Conservation (phyloP, 2,329 filamentous ascomycete species). For the Penicillium sp. region DNA sequence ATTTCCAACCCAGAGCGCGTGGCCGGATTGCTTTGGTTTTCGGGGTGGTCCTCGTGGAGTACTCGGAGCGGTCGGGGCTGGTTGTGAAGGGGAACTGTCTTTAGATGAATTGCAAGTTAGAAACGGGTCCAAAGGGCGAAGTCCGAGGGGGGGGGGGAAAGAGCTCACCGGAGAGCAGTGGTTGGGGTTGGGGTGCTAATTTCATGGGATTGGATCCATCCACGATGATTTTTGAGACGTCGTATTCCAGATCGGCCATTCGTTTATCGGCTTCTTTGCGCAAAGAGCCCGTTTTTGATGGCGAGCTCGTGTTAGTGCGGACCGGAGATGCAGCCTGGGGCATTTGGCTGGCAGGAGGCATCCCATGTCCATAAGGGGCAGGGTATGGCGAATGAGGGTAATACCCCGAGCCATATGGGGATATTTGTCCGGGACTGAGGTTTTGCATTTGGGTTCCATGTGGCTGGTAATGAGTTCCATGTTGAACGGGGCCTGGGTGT, state of each 20-base stretch:
- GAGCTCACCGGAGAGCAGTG: slow-evolving; percentile 25
- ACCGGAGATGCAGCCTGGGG: slow-evolving; percentile 3
- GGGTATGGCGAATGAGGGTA: slow-evolving; percentile 29
- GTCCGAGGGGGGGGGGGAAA: neutral
- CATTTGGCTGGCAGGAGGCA: slow-evolving; percentile 10
- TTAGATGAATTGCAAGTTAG: neutral
- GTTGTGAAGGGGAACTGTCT: slow-evolving; percentile 18
- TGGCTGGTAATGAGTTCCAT: slow-evolving; percentile 24
- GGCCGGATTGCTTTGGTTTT: slow-evolving; percentile 70
- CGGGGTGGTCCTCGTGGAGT: slow-evolving; percentile 62
- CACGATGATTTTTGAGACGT: slow-evolving; percentile 40
- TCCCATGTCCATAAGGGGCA: slow-evolving; percentile 21
- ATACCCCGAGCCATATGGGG: slow-evolving; percentile 27
- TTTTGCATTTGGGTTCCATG: slow-evolving; percentile 24
- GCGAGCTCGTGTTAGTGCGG: neutral
- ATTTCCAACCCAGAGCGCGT: slow-evolving; percentile 96
- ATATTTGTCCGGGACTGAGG: slow-evolving; percentile 20
- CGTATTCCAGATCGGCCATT: slow-evolving; percentile 24
- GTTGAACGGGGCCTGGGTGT: slow-evolving; percentile 18
- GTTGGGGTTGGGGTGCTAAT: slow-evolving; percentile 13
- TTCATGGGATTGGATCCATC: slow-evolving; percentile 38
- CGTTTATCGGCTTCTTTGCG: slow-evolving; percentile 20
- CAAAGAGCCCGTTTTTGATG: slow-evolving; percentile 16
- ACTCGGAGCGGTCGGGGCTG: slow-evolving; percentile 25
- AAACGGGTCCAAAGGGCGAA: neutral